A percentile compares a stretch with the other conserved stretches of the same genome.
Evolutionary conservation across 75 land plant species (phyloP).

Genomic region (Pinus albicaulis): DNA sequence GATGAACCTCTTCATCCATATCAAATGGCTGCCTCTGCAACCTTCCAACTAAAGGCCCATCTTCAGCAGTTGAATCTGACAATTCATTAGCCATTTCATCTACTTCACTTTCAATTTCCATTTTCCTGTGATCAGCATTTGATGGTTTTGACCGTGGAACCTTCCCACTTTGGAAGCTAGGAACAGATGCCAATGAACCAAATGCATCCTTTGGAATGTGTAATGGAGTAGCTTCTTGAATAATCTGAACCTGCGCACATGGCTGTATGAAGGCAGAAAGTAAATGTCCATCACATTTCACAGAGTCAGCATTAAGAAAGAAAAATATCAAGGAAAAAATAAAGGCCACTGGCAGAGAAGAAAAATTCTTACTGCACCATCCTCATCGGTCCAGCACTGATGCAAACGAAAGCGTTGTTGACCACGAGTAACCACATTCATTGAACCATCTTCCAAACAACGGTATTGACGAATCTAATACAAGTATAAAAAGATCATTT

Average conservation of each 20-base stretch:
- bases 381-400: conserved; percentile 74
- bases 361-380: conserved; percentile 59
- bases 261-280: conserved; percentile 39
- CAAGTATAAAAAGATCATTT: not conserved
- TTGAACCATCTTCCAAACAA: conserved; percentile 75
- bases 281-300: not conserved
- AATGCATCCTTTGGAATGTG: conserved; percentile 87
- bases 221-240: conserved; percentile 80
- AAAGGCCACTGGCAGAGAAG: not conserved
- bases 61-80: conserved; percentile 34
- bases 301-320: not conserved
- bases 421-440: conserved; percentile 90
- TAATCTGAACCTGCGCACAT: conserved; percentile 85
- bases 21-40: conserved; percentile 25
- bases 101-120: conserved; percentile 27
- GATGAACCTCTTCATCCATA: conserved; percentile 7
- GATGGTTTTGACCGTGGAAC: conserved; percentile 15
- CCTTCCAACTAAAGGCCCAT: conserved; percentile 37
- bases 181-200: conserved; percentile 46
- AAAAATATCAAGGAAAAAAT: not conserved
- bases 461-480: conserved; percentile 84
- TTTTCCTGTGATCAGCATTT: conserved; percentile 19
- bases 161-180: conserved; percentile 29
- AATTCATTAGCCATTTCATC: conserved; percentile 43
- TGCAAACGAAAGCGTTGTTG: conserved; percentile 79